A percentile compares a stretch with the other conserved stretches of the same genome.
These are phyloP conservation scores for Amniculicola lignicola DNA, from an alignment of 495 filamentous ascomycete species.

Conservation along the genomic window DNA sequence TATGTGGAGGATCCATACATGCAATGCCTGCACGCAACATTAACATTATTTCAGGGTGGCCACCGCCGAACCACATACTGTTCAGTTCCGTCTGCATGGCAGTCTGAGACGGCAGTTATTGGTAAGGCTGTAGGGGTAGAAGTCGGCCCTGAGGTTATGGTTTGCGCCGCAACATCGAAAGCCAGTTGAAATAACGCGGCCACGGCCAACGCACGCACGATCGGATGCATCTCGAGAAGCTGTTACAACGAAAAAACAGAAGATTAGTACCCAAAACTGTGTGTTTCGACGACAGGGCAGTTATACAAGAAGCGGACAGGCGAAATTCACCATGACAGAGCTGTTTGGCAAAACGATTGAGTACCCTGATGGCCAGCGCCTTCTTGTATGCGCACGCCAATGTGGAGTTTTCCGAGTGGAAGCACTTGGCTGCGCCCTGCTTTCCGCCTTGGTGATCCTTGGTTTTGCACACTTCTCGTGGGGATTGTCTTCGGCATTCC, in stretches of 20 bases:
- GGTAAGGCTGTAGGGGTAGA: neutral
- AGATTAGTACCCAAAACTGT: too few species aligned
- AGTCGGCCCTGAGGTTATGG: conserved; percentile 3
- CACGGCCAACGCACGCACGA: too few species aligned
- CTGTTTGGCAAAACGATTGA: too few species aligned
- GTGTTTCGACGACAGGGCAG: too few species aligned
- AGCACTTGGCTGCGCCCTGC: neutral
- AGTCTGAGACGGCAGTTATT: conserved; percentile 24
- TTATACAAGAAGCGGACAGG: too few species aligned
- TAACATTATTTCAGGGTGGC: neutral
- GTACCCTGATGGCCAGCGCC: neutral
- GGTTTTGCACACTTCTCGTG: neutral
- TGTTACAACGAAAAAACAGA: too few species aligned
- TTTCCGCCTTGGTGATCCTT: neutral
- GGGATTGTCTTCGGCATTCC: too few species aligned
- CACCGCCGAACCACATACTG: conserved; percentile 3
- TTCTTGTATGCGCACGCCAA: too few species aligned
- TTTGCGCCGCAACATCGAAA: conserved; percentile 1
- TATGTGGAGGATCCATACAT: conserved; percentile 43
- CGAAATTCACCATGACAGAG: too few species aligned
- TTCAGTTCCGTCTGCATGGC: conserved; percentile 22
- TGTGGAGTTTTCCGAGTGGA: neutral
- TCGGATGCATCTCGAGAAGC: too few species aligned
- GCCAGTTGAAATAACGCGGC: neutral
- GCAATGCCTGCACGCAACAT: conserved; percentile 39